Percentiles rank a stretch among this genome's conserved stretches.
These are phyloP conservation scores for Physcomitrium patens DNA, from an alignment of 225 moss, liverwort and hornwort genomes.

Conservation along the genomic window DNA sequence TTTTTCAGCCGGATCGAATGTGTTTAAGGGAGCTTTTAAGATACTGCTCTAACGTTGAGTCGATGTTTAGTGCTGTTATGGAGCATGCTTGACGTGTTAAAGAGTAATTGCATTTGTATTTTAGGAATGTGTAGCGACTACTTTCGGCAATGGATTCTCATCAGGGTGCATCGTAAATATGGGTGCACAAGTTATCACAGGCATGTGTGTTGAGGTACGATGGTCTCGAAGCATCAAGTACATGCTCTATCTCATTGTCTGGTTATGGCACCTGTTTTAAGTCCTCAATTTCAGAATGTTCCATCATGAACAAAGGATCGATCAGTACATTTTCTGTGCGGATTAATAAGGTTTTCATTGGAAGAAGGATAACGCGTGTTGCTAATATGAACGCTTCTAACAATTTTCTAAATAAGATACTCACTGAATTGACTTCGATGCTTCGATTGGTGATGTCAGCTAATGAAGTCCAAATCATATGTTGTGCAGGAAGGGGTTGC, in stretches of 20 bases:
- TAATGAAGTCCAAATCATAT: neutral
- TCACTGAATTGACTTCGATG: constrained; percentile 2
- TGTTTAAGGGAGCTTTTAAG: constrained; percentile 4
- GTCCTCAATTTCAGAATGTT: neutral
- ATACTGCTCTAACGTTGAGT: neutral
- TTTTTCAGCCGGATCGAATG: constrained; percentile 17
- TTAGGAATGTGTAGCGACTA: constrained; percentile 93
- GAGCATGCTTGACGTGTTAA: constrained; percentile 12
- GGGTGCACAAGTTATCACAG: constrained; percentile 94
- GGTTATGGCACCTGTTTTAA: neutral
- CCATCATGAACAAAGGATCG: constrained; percentile 7
- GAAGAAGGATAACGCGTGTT: neutral
- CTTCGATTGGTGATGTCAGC: neutral
- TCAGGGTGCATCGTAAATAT: constrained; percentile 97
- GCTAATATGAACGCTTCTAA: constrained; percentile 5
- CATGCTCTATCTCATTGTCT: neutral
- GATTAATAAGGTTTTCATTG: neutral
- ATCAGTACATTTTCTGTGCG: constrained; percentile 6
- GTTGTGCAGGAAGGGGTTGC: constrained; percentile 83
- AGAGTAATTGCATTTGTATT: constrained; percentile 29
- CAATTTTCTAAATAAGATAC: neutral
- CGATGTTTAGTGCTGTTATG: neutral
- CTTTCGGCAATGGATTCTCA: constrained; percentile 95
- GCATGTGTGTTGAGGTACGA: constrained; percentile 91
- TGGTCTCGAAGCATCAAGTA: constrained; percentile 18